Evolutionary conservation across 2,329 filamentous ascomycete species (phyloP).

Genomic region (Zopfia rhizophila): DNA sequence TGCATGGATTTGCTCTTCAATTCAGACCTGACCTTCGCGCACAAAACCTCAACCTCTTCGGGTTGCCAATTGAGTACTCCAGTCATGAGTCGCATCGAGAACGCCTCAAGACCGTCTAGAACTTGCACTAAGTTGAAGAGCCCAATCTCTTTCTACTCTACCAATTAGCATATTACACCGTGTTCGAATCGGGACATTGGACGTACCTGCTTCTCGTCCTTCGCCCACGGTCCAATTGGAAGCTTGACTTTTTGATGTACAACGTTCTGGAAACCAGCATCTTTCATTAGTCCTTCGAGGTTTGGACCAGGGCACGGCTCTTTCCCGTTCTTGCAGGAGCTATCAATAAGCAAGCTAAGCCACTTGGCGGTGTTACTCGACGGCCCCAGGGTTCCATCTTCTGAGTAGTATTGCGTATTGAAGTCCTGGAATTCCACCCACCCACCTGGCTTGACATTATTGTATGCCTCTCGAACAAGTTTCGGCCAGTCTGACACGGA

Average conservation of each 20-base stretch:
- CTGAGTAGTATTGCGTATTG: conserved; percentile 52
- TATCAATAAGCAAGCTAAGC: conserved; percentile 25
- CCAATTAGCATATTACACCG: conserved; percentile 26
- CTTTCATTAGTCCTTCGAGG: conserved; percentile 48
- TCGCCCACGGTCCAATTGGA: conserved; percentile 30
- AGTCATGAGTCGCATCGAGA: conserved; percentile 55
- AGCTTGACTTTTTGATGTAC: conserved; percentile 37
- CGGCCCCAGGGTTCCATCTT: conserved; percentile 44
- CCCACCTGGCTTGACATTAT: conserved; percentile 58
- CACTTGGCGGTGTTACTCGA: conserved; percentile 26
- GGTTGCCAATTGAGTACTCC: conserved; percentile 52
- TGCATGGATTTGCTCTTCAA: conserved; percentile 38
- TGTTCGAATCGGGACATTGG: not conserved
- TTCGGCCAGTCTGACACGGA: conserved; percentile 65
- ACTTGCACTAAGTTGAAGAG: conserved; percentile 53
- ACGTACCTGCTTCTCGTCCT: conserved; percentile 20
- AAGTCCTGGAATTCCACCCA: conserved; percentile 63
- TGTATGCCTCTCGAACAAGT: conserved; percentile 61
- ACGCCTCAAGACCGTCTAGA: conserved; percentile 55
- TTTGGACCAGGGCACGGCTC: conserved; percentile 37
- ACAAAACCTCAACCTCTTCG: conserved; percentile 56
- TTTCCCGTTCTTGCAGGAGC: conserved; percentile 19
- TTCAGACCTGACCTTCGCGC: conserved; percentile 39
- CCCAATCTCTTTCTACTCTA: conserved; percentile 31
- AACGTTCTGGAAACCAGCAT: conserved; percentile 46